Percentiles rank a stretch among this genome's conserved stretches.
These are phyloP conservation scores for Arachis monticola DNA, from an alignment of 331 rosid species.

Conservation along the genomic window DNA sequence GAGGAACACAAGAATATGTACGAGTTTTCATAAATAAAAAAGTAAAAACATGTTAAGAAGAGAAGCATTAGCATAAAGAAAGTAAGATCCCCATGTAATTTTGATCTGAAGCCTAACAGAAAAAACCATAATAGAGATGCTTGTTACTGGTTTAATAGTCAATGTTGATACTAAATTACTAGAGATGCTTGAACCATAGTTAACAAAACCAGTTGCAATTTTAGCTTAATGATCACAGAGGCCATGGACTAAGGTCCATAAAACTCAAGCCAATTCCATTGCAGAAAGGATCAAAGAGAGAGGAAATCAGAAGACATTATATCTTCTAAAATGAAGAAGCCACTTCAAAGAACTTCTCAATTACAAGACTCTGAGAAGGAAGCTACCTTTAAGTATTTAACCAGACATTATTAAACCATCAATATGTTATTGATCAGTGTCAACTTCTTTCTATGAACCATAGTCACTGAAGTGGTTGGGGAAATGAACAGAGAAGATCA, in stretches of 20 bases:
- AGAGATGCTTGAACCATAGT: neutral
- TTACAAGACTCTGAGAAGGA: conserved; percentile 24
- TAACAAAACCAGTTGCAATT: neutral
- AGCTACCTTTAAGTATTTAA: neutral
- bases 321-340: conserved; percentile 5
- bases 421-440: neutral
- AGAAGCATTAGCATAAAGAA: conserved; percentile 32
- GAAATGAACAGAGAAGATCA: conserved; percentile 39
- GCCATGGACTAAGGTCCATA: neutral
- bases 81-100: neutral
- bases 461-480: conserved; percentile 8
- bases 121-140: conserved; percentile 17
- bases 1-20: conserved; percentile 38
- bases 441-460: conserved; percentile 1
- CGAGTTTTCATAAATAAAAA: conserved; percentile 30
- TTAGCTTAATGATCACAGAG: conserved; percentile 3
- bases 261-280: conserved; percentile 1
- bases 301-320: too few relatives aligned
- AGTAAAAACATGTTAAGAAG: neutral
- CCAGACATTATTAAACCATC: conserved; percentile 6
- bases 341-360: conserved; percentile 11
- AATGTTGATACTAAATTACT: neutral
- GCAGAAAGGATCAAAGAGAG: neutral
- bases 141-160: conserved; percentile 1
- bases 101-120: conserved; percentile 20